phyloP scores from a whole-genome alignment of 2,329 filamentous ascomycete species.

The Paecilomyces formosus region DNA sequence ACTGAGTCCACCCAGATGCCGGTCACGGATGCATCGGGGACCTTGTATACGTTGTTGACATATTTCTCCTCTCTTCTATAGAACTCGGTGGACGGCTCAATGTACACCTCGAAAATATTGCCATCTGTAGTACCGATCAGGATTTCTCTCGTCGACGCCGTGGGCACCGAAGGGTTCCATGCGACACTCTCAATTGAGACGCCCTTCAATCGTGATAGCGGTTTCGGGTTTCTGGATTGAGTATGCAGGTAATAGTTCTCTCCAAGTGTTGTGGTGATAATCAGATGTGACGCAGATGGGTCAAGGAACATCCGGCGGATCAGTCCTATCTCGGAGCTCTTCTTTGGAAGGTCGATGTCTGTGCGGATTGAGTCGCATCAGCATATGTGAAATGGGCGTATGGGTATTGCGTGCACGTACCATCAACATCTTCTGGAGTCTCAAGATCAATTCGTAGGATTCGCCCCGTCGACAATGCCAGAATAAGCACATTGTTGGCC shows the following conservation, averaged over 20 bases:
- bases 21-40: constrained; percentile 73
- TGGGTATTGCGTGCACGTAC: constrained; percentile 34
- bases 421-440: constrained; percentile 90
- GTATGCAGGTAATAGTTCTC: constrained; percentile 98
- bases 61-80: constrained; percentile 94
- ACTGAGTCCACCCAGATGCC: constrained; percentile 79
- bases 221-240: constrained; percentile 80
- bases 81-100: constrained; percentile 90
- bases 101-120: constrained; percentile 88
- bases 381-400: constrained; percentile 1
- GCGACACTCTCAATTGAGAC: constrained; percentile 83
- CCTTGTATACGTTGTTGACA: constrained; percentile 72
- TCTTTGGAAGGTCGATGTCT: constrained; percentile 97
- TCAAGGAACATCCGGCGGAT: constrained; percentile 97
- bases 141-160: constrained; percentile 90
- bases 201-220: constrained; percentile 72
- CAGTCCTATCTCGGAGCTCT: constrained; percentile 79
- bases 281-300: constrained; percentile 86
- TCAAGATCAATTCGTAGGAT: constrained; percentile 93
- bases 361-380: constrained; percentile 13
- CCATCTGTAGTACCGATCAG: constrained; percentile 87
- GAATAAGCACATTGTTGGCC: constrained; percentile 90
- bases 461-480: constrained; percentile 85
- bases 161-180: constrained; percentile 91
- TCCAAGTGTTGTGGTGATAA: constrained; percentile 82